Conservation (phyloP, 2,329 filamentous ascomycete genomes). For the Cladosporium velox region DNA sequence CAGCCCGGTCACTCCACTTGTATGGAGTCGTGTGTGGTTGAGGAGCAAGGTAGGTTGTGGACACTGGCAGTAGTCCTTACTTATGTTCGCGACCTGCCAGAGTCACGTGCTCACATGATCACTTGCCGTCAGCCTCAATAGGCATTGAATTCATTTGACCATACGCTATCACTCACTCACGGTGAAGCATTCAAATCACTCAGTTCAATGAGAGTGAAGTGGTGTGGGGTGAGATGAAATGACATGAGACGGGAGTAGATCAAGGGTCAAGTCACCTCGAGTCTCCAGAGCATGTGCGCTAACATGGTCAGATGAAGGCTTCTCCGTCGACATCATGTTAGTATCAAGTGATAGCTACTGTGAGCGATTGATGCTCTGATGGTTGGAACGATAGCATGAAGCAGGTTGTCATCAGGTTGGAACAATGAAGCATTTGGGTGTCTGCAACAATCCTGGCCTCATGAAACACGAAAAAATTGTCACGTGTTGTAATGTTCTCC, state of each 20-base stretch:
- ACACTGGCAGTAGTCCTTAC: neutral
- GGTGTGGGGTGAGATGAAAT: neutral
- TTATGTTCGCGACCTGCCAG: neutral
- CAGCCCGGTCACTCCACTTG: conserved; percentile 12
- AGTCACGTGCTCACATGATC: neutral
- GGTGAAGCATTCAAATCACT: neutral
- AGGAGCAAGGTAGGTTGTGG: neutral
- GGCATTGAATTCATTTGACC: neutral
- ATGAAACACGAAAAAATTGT: neutral
- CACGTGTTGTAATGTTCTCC: neutral
- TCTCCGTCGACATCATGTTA: neutral
- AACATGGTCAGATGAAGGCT: neutral
- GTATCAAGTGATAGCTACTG: neutral
- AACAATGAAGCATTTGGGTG: neutral
- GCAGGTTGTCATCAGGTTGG: rapidly evolving
- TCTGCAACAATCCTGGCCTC: neutral
- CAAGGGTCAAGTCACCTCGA: neutral
- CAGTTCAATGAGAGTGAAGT: neutral
- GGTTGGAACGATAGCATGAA: neutral
- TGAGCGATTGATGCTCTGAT: neutral
- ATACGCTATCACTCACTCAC: neutral
- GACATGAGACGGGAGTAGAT: neutral
- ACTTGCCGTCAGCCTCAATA: neutral
- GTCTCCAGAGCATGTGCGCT: neutral
- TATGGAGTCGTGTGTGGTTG: conserved; percentile 2